phyloP scores from a whole-genome alignment of 768 basidiomycete genomes.

The Leccinum subgranulosum region DNA sequence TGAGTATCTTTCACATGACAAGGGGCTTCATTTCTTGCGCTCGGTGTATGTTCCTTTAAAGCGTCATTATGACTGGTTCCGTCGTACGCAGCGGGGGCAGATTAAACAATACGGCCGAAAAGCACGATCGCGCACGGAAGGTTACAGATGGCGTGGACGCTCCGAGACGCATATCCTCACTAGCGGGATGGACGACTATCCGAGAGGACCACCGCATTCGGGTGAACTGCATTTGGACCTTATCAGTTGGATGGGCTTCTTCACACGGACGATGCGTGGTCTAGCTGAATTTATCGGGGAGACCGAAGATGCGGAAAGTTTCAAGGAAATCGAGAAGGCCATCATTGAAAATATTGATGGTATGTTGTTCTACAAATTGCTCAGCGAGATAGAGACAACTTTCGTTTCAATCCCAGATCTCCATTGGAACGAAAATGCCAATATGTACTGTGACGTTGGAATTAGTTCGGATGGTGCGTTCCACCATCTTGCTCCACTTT shows the following conservation, averaged over 20 bases:
- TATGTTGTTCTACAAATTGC: constrained; percentile 24
- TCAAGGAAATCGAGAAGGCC: constrained; percentile 71
- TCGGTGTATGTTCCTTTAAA: constrained; percentile 83
- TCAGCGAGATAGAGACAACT: neutral
- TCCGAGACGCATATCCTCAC: constrained; percentile 86
- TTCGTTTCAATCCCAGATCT: constrained; percentile 53
- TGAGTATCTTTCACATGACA: constrained; percentile 55
- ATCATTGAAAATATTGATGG: constrained; percentile 86
- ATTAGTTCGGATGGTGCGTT: constrained; percentile 77
- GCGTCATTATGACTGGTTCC: constrained; percentile 96
- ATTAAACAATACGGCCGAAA: constrained; percentile 86
- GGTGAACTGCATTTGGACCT: constrained; percentile 94
- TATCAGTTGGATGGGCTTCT: constrained; percentile 96
- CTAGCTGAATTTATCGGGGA: constrained; percentile 87
- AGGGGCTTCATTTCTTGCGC: constrained; percentile 65
- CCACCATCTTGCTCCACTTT: neutral
- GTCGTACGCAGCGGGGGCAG: constrained; percentile 89
- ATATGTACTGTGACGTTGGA: constrained; percentile 92
- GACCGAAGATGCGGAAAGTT: constrained; percentile 77
- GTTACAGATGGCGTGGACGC: constrained; percentile 92
- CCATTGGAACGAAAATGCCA: constrained; percentile 85
- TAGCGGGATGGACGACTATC: constrained; percentile 96
- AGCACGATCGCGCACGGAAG: constrained; percentile 85
- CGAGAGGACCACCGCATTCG: constrained; percentile 81
- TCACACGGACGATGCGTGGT: constrained; percentile 88